Evolutionary conservation across 75 land plant species (phyloP).

Genomic region (Chamaecyparis obtusa): DNA sequence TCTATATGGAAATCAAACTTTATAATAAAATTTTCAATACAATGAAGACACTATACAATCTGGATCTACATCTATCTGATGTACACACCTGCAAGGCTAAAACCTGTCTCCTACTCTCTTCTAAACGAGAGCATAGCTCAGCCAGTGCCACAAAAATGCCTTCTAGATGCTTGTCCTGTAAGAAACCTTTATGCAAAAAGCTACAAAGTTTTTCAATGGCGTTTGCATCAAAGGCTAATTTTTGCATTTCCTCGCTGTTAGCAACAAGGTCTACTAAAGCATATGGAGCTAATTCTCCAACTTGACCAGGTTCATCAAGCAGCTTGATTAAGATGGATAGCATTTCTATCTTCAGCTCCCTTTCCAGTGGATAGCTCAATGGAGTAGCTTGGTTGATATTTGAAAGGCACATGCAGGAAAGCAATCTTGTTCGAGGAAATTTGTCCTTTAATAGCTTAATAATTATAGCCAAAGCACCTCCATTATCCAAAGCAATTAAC

Average conservation of each 20-base stretch:
- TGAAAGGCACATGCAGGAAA: slow-evolving; percentile 75
- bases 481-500: slow-evolving; percentile 45
- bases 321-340: slow-evolving; percentile 61
- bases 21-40: background rate
- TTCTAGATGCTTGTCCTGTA: slow-evolving; percentile 52
- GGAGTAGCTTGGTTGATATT: slow-evolving; percentile 59
- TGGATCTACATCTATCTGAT: background rate
- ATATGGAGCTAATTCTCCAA: slow-evolving; percentile 86
- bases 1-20: background rate
- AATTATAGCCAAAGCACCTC: slow-evolving; percentile 50
- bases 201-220: slow-evolving; percentile 72
- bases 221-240: slow-evolving; percentile 52
- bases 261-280: slow-evolving; percentile 68
- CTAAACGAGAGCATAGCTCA: slow-evolving; percentile 76
- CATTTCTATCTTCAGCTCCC: slow-evolving; percentile 57
- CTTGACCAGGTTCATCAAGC: slow-evolving; percentile 79
- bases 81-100: slow-evolving; percentile 44
- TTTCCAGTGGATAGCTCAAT: slow-evolving; percentile 43
- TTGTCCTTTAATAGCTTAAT: slow-evolving; percentile 65
- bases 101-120: slow-evolving; percentile 62
- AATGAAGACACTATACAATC: background rate
- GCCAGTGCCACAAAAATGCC: slow-evolving; percentile 81
- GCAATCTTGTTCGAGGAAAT: slow-evolving; percentile 69
- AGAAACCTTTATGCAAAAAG: slow-evolving; percentile 37
- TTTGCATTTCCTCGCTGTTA: slow-evolving; percentile 77